A percentile compares a stretch with the other conserved stretches of the same genome.
phyloP scores from a whole-genome alignment of 108 stramenopile species.

The Epipyxis sp. region DNA sequence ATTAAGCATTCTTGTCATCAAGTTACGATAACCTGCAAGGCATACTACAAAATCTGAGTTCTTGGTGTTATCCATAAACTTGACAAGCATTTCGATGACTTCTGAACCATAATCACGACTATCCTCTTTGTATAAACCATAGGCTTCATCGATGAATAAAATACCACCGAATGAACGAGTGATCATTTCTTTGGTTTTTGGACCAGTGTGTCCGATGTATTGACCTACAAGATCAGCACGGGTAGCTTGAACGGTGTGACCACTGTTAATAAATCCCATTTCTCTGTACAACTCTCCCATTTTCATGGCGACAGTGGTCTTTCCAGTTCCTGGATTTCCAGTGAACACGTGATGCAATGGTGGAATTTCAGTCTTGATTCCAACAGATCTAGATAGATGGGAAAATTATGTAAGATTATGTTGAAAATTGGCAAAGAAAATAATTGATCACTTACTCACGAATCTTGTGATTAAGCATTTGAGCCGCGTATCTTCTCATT shows the following conservation, averaged over 20 bases:
- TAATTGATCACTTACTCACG: no score
- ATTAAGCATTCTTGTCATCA: conserved; percentile 63
- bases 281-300: conserved; percentile 97
- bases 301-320: conserved; percentile 94
- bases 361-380: not conserved
- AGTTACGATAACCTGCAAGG: conserved; percentile 96
- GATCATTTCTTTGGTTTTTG: conserved; percentile 98
- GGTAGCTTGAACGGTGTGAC: conserved; percentile 93
- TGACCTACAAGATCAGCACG: conserved; percentile 96
- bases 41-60: conserved; percentile 90
- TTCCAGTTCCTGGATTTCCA: conserved; percentile 54
- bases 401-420: no score
- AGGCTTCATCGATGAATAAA: conserved; percentile 96
- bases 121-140: conserved; percentile 96
- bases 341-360: not conserved
- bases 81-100: conserved; percentile 95
- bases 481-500: not conserved
- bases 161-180: conserved; percentile 88
- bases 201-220: conserved; percentile 97
- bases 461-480: not conserved
- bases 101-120: conserved; percentile 98
- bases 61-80: conserved; percentile 95
- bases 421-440: no score
- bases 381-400: no score
- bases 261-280: conserved; percentile 93